Evolutionary conservation across 192 early-diverging fungal genomes (phyloP).

Genomic region (Linnemannia schmuckeri): DNA sequence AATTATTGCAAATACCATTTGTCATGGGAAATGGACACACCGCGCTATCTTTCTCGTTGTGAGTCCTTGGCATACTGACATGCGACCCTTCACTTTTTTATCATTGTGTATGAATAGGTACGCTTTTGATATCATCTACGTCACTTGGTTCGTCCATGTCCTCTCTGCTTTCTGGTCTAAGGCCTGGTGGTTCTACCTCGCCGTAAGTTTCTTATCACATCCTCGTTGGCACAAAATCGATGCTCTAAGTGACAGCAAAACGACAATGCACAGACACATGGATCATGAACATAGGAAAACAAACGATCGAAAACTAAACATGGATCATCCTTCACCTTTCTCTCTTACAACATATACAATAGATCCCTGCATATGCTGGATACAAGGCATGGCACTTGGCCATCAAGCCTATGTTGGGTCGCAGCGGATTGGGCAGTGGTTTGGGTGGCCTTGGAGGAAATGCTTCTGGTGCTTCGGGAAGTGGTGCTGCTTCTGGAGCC

Average conservation of each 20-base stretch:
- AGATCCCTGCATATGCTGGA: slow-evolving; percentile 71
- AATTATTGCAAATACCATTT: slow-evolving; percentile 42
- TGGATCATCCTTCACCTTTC: background rate
- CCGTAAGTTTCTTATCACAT: slow-evolving; percentile 50
- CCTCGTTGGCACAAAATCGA: background rate
- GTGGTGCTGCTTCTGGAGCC: slow-evolving; percentile 21
- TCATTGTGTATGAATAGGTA: slow-evolving; percentile 66
- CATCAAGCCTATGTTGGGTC: slow-evolving; percentile 55
- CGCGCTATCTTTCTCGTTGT: background rate
- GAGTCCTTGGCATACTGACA: slow-evolving; percentile 8
- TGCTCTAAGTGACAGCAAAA: background rate
- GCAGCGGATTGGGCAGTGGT: slow-evolving; percentile 17
- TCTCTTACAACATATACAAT: background rate
- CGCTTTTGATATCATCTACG: slow-evolving; percentile 88
- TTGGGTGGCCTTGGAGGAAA: background rate
- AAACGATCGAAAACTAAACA: background rate
- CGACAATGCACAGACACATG: too few relatives aligned
- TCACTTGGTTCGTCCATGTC: slow-evolving; percentile 84
- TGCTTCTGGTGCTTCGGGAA: slow-evolving; percentile 6
- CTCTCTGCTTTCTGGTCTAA: slow-evolving; percentile 70
- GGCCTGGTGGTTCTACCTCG: slow-evolving; percentile 64
- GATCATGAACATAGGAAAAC: background rate
- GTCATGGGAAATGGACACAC: slow-evolving; percentile 54
- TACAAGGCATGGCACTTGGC: slow-evolving; percentile 66
- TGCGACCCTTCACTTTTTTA: slow-evolving; percentile 2